Evolutionary conservation across 2,329 filamentous ascomycete genomes (phyloP).

Genomic region (Lachnellula arida): DNA sequence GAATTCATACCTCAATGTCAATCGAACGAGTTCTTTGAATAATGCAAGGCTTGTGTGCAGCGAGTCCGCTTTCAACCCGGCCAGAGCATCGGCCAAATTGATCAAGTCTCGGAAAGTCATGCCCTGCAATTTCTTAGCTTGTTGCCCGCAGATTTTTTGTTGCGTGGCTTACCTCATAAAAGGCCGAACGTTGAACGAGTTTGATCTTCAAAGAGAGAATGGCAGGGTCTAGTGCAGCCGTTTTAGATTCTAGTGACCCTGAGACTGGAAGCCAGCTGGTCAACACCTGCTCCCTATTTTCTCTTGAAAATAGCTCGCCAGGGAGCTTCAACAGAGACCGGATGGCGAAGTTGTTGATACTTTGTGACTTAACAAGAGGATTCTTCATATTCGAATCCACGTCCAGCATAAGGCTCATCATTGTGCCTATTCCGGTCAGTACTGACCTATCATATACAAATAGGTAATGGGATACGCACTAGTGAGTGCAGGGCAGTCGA

Average conservation of each 20-base stretch:
- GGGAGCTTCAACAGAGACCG: constrained; percentile 24
- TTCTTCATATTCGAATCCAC: constrained; percentile 17
- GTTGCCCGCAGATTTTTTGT: background rate
- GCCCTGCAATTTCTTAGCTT: constrained; percentile 13
- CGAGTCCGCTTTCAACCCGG: constrained; percentile 2
- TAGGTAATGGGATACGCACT: constrained; percentile 13
- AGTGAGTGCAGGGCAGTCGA: constrained; percentile 21
- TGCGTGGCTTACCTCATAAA: constrained; percentile 38
- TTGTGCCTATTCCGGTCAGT: constrained; percentile 14
- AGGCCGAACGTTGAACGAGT: constrained; percentile 47
- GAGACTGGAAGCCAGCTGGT: constrained; percentile 18
- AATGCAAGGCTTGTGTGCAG: constrained; percentile 14
- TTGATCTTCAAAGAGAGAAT: constrained; percentile 45
- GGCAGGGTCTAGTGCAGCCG: constrained; percentile 17
- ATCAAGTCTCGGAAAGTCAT: constrained; percentile 37
- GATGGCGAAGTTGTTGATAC: constrained; percentile 24
- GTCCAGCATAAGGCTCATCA: constrained; percentile 26
- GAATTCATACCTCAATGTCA: constrained; percentile 24
- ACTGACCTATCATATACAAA: background rate
- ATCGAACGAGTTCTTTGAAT: constrained; percentile 24
- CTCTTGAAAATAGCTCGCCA: constrained; percentile 38
- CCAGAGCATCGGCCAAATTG: constrained; percentile 27
- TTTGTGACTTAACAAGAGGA: constrained; percentile 12
- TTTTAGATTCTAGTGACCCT: constrained; percentile 1
- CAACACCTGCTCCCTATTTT: constrained; percentile 43